Percentiles rank a stretch among this genome's conserved stretches.
These are phyloP conservation scores for Hyphodiscus sp. DNA, from an alignment of 2,329 filamentous ascomycete species.

Conservation along the genomic window DNA sequence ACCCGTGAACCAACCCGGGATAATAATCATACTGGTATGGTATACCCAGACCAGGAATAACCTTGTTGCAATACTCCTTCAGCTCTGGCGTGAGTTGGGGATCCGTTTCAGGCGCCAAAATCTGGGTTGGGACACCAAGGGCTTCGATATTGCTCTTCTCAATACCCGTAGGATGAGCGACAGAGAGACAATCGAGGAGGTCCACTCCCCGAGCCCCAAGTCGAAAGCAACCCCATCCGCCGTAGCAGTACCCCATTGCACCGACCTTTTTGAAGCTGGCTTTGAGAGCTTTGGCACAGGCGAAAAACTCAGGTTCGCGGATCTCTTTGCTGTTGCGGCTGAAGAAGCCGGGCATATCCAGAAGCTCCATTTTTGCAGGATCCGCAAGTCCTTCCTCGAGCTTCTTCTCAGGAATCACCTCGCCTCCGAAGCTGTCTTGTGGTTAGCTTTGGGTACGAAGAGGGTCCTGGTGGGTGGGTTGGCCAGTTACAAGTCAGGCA, in stretches of 20 bases:
- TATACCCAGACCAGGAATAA: too few relatives aligned
- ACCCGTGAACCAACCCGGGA: too few relatives aligned
- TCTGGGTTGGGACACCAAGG: too few relatives aligned
- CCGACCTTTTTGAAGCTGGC: conserved; percentile 3
- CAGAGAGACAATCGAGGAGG: conserved; percentile 6
- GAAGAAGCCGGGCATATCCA: conserved; percentile 4
- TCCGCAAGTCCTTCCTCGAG: background rate
- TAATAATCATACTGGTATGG: too few relatives aligned
- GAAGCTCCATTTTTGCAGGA: background rate
- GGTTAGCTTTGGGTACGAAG: background rate
- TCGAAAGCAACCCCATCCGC: conserved; percentile 5
- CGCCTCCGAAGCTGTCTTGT: conserved; percentile 2
- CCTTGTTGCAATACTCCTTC: too few relatives aligned
- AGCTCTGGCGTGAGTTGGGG: too few relatives aligned
- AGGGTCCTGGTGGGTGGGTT: background rate
- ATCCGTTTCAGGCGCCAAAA: too few relatives aligned
- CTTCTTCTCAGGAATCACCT: background rate
- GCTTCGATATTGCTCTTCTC: background rate
- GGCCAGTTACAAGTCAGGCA: background rate
- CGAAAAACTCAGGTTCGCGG: conserved; percentile 7
- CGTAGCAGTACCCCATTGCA: conserved; percentile 9
- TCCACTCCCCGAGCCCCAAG: conserved; percentile 4
- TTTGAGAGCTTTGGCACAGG: conserved; percentile 2
- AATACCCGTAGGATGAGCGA: conserved; percentile 3
- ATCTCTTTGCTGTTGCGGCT: conserved; percentile 2